Percentiles rank a stretch among this genome's conserved stretches.
Conservation (phyloP, 192 early-diverging fungal genomes). For the Gonapodya sp. region DNA sequence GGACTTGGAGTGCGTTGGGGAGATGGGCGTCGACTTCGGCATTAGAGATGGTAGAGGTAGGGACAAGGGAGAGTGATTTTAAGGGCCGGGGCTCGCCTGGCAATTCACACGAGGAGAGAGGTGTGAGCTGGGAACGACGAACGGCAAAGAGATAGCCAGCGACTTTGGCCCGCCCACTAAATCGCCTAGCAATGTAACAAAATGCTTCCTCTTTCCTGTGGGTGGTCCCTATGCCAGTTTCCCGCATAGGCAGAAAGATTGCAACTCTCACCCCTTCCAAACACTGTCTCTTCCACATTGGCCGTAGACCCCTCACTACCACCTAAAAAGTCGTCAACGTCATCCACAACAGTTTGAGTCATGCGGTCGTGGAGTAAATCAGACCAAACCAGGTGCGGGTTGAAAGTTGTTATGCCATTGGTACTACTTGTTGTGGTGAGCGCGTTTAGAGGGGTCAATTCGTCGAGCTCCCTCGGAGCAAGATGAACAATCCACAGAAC, state of each 20-base stretch:
- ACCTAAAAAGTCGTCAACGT: slow-evolving; percentile 21
- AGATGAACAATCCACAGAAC: slow-evolving; percentile 57
- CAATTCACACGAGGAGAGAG: not conserved
- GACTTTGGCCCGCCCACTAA: not conserved
- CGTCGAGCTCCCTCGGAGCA: not conserved
- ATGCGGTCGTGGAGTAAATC: slow-evolving; percentile 79
- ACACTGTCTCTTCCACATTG: slow-evolving; percentile 6
- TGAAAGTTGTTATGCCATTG: slow-evolving; percentile 17
- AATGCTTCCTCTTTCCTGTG: not conserved
- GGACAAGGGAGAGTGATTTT: not conserved
- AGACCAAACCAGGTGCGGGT: slow-evolving; percentile 33
- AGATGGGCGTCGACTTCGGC: not conserved
- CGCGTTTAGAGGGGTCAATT: not conserved
- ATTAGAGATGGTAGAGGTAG: not conserved
- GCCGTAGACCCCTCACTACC: not conserved
- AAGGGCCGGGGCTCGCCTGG: not conserved
- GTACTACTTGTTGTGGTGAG: not conserved
- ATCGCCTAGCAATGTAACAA: not conserved
- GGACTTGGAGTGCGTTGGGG: not conserved
- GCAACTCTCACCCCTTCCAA: slow-evolving; percentile 31
- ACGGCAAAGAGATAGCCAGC: not conserved
- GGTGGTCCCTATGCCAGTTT: not conserved
- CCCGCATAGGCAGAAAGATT: slow-evolving; percentile 46
- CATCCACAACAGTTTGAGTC: slow-evolving; percentile 71
- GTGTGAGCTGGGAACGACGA: not conserved